Evolutionary conservation across 306 rosid species (phyloP).

Genomic region (Spatholobus suberectus): DNA sequence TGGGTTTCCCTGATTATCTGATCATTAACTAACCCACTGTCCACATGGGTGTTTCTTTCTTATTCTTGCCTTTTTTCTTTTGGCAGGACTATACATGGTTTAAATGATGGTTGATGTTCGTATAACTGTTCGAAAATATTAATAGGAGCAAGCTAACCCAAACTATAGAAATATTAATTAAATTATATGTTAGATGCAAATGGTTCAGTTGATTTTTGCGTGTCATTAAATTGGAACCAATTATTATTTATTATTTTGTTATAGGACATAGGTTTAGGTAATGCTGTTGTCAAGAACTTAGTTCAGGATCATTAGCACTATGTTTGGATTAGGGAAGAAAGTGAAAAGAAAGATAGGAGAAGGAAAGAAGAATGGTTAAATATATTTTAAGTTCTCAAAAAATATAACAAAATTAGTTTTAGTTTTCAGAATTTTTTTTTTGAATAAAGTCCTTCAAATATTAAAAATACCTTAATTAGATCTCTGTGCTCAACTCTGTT

Average conservation of each 20-base stretch:
- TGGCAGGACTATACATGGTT: neutral
- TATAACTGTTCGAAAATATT: neutral
- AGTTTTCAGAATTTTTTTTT: too few relatives aligned
- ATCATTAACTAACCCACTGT: conserved; percentile 30
- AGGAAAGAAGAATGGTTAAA: too few relatives aligned
- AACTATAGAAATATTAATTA: neutral
- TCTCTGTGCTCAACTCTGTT: too few relatives aligned
- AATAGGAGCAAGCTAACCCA: neutral
- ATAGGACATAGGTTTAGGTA: too few relatives aligned
- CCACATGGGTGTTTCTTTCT: neutral
- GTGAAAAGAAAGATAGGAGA: too few relatives aligned
- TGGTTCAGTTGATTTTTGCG: neutral
- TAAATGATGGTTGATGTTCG: neutral
- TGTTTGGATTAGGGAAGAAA: too few relatives aligned
- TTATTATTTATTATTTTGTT: neutral
- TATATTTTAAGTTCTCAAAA: too few relatives aligned
- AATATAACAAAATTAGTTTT: too few relatives aligned
- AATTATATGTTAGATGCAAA: neutral
- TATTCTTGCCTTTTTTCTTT: neutral
- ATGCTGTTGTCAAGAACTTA: too few relatives aligned
- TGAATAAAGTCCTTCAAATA: too few relatives aligned
- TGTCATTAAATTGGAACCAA: neutral
- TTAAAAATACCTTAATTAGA: too few relatives aligned
- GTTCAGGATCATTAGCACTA: too few relatives aligned
- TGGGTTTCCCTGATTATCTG: conserved; percentile 18